Percentiles rank a stretch among this genome's conserved stretches.
Conservation (phyloP, 1,284 basidiomycete genomes). For the Butyriboletus regius region DNA sequence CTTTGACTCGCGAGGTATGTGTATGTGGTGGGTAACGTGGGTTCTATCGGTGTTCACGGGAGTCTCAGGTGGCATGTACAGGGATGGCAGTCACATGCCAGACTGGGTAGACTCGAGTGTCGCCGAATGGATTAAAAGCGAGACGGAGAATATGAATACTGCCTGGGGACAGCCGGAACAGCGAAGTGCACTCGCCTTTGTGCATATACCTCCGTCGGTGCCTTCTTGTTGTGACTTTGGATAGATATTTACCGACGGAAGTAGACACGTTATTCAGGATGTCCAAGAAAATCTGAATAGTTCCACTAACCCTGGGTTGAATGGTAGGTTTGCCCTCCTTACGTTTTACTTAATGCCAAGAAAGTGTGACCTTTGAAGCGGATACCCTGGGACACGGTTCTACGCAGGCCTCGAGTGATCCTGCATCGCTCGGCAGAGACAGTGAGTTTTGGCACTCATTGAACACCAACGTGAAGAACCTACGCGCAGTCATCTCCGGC, state of each 20-base stretch:
- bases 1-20: constrained; percentile 60
- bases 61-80: constrained; percentile 43
- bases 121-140: constrained; percentile 50
- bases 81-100: constrained; percentile 40
- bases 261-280: constrained; percentile 46
- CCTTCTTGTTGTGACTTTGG: not conserved
- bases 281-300: constrained; percentile 47
- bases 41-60: constrained; percentile 1
- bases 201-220: constrained; percentile 60
- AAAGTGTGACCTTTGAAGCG: constrained; percentile 32
- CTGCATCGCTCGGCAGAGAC: constrained; percentile 41
- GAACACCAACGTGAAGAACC: constrained; percentile 52
- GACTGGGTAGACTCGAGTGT: constrained; percentile 65
- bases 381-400: constrained; percentile 53
- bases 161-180: constrained; percentile 51
- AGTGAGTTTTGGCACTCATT: constrained; percentile 55
- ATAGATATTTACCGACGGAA: not conserved
- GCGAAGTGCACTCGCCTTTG: constrained; percentile 56
- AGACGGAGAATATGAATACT: constrained; percentile 40
- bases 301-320: constrained; percentile 51
- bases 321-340: constrained; percentile 37
- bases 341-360: not conserved
- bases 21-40: not conserved
- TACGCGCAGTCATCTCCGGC: constrained; percentile 59
- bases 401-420: constrained; percentile 45